Conservation (phyloP, 345 rosid species). For the Viola odorata region DNA sequence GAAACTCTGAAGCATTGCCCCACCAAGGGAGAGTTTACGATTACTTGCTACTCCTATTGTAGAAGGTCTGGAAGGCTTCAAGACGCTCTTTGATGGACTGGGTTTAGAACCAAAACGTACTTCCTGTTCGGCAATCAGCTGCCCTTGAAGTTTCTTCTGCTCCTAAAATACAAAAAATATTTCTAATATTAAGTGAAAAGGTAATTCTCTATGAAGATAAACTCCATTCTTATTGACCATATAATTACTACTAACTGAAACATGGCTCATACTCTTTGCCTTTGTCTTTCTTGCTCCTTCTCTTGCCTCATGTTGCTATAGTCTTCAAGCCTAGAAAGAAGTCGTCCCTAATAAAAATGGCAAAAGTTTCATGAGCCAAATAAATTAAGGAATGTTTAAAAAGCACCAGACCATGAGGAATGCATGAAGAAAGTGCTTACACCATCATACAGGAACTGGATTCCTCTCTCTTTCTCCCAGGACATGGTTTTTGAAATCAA, state of each 20-base stretch:
- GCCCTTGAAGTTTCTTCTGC: slow-evolving; percentile 57
- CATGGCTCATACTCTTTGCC: slow-evolving; percentile 44
- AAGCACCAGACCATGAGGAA: neutral
- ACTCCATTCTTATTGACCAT: neutral
- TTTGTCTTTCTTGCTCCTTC: slow-evolving; percentile 55
- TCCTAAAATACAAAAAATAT: slow-evolving; percentile 34
- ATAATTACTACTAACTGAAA: neutral
- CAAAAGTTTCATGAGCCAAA: neutral
- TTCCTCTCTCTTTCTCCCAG: slow-evolving; percentile 67
- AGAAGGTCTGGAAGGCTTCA: slow-evolving; percentile 40
- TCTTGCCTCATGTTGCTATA: slow-evolving; percentile 44
- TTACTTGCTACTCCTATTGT: slow-evolving; percentile 25
- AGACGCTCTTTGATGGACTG: slow-evolving; percentile 48
- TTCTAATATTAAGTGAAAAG: neutral
- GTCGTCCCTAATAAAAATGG: slow-evolving; percentile 36
- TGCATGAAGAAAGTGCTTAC: slow-evolving; percentile 36
- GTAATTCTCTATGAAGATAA: neutral
- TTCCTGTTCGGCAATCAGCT: slow-evolving; percentile 56
- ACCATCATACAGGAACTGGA: slow-evolving; percentile 64
- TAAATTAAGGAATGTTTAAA: neutral
- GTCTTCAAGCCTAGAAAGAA: slow-evolving; percentile 55
- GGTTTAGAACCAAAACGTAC: slow-evolving; percentile 56
- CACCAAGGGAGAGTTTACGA: slow-evolving; percentile 58
- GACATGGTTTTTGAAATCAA: slow-evolving; percentile 41
- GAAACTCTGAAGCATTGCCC: slow-evolving; percentile 46